Percentiles rank a stretch among this genome's conserved stretches.
These are phyloP conservation scores for Cantharellus anzutake DNA, from an alignment of 768 basidiomycete species.

Conservation along the genomic window DNA sequence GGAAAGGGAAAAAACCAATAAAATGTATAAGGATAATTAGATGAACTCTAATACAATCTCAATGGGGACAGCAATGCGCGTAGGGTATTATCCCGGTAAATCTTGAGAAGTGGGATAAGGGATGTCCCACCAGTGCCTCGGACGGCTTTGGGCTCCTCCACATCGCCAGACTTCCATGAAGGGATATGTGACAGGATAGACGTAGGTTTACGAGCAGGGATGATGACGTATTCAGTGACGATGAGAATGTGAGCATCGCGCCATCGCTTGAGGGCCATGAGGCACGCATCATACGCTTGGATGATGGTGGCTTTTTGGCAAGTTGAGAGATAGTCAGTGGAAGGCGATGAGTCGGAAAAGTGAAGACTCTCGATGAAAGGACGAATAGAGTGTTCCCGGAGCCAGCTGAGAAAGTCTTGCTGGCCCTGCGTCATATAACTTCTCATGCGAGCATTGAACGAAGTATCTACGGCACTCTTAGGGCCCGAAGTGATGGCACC, in stretches of 20 bases:
- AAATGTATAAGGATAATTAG: no score
- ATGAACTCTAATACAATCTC: no score
- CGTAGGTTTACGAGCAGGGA: background rate
- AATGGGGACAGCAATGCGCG: background rate
- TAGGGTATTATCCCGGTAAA: constrained; percentile 69
- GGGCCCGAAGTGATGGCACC: background rate
- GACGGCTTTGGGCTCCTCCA: constrained; percentile 10
- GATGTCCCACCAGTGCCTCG: constrained; percentile 86
- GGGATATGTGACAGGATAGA: no score
- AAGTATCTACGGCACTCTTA: background rate
- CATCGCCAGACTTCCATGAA: background rate
- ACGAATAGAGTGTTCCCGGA: background rate
- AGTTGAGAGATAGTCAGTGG: background rate
- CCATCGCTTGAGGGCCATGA: background rate
- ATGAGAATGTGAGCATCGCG: background rate
- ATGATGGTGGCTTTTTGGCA: background rate
- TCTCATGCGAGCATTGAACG: background rate
- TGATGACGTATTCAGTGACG: constrained; percentile 1
- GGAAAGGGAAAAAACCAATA: no score
- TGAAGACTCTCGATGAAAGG: background rate
- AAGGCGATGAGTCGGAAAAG: background rate
- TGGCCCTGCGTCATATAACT: background rate
- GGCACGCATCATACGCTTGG: background rate
- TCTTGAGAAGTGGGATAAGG: constrained; percentile 64
- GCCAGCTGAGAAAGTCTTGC: constrained; percentile 1